Percentiles rank a stretch among this genome's conserved stretches.
These are phyloP conservation scores for Cladorrhinum sp. DNA, from an alignment of 2,329 filamentous ascomycete genomes.

Conservation along the genomic window DNA sequence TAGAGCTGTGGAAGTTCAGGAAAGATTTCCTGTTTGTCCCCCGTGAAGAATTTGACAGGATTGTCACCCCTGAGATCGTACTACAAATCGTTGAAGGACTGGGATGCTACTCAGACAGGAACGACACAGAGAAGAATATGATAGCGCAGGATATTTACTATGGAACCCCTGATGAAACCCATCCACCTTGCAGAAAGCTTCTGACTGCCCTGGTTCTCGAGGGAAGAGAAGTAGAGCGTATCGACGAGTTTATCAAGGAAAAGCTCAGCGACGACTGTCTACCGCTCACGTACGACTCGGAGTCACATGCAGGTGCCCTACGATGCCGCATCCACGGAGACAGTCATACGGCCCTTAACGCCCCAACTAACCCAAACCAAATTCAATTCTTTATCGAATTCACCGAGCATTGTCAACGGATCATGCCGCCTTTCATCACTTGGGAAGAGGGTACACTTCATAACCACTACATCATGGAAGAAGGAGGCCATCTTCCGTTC, in stretches of 20 bases:
- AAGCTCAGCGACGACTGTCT: conserved; percentile 12
- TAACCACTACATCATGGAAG: conserved; percentile 10
- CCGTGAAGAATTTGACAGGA: not conserved
- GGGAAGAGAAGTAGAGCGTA: not conserved
- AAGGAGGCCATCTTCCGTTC: conserved; percentile 8
- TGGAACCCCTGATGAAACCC: not conserved
- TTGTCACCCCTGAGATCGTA: conserved; percentile 7
- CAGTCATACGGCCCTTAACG: not conserved
- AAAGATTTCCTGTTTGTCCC: no score
- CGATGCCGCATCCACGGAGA: not conserved
- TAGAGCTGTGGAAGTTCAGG: no score
- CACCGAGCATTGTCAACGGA: not conserved
- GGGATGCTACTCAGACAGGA: not conserved
- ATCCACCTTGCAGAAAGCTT: conserved; percentile 7
- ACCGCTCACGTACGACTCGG: conserved; percentile 2
- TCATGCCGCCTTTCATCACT: conserved; percentile 4
- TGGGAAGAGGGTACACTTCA: not conserved
- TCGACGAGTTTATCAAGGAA: not conserved
- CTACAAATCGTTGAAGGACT: conserved; percentile 4
- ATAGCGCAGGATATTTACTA: conserved; percentile 9
- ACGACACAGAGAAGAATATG: not conserved
- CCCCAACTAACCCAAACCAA: no score
- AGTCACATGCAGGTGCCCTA: no score
- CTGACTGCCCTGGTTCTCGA: not conserved
- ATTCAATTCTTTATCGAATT: not conserved